Evolutionary conservation across 805 yeast species (phyloP).

Genomic region (Candida sithepensis): DNA sequence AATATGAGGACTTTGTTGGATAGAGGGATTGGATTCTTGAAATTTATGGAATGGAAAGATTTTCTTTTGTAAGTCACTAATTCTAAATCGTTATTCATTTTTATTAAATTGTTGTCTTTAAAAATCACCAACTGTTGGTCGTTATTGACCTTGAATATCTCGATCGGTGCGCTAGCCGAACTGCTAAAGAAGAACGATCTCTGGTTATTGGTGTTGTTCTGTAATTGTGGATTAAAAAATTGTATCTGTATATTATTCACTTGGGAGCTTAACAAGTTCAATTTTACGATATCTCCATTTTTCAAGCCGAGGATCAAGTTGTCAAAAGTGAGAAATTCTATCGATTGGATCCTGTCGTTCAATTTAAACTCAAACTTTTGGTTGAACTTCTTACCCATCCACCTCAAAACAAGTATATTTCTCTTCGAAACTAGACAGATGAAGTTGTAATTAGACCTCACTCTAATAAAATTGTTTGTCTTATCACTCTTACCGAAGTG

Average conservation of each 20-base stretch:
- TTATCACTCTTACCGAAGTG: background rate
- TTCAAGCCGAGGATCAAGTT: constrained; percentile 19
- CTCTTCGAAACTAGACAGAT: constrained; percentile 23
- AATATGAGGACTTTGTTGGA: constrained; percentile 13
- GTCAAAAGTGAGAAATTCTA: constrained; percentile 25
- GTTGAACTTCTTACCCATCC: constrained; percentile 20
- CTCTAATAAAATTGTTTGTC: constrained; percentile 2
- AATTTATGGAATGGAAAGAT: constrained; percentile 11
- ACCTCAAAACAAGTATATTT: constrained; percentile 20
- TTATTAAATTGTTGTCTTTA: constrained; percentile 23
- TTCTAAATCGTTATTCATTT: constrained; percentile 21
- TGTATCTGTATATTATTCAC: constrained; percentile 22
- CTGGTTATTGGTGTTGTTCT: constrained; percentile 5
- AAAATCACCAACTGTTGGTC: constrained; percentile 25
- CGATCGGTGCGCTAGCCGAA: constrained; percentile 12
- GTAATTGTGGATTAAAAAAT: constrained; percentile 11
- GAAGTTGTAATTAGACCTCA: constrained; percentile 12
- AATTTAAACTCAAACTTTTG: constrained; percentile 24
- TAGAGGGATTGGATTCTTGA: constrained; percentile 17
- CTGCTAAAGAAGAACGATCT: constrained; percentile 21
- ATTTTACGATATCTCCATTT: constrained; percentile 23
- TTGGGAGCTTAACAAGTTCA: constrained; percentile 13
- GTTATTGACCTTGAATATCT: constrained; percentile 21
- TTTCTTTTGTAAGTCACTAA: constrained; percentile 14
- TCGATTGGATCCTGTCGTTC: constrained; percentile 20